These are phyloP conservation scores for Dictyostelium firmibasis DNA, from an alignment of 78 protist genomes.

Conservation along the genomic window DNA sequence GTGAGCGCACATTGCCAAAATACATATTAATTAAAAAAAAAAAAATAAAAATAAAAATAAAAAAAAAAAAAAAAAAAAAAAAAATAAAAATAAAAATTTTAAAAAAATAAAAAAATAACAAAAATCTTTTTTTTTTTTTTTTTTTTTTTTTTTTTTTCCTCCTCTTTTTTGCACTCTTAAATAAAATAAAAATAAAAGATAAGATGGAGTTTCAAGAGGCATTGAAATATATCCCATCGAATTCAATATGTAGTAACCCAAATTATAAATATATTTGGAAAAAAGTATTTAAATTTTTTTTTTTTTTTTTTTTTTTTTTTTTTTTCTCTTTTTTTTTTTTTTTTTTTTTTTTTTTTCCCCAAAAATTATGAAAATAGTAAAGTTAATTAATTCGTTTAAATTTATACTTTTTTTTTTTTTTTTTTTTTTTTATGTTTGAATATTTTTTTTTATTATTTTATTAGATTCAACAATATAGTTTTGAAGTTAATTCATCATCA, in stretches of 20 bases:
- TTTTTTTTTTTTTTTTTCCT: no score
- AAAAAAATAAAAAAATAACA: background rate
- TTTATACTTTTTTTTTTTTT: background rate
- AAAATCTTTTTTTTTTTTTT: background rate
- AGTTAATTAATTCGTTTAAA: background rate
- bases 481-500: conserved; percentile 3
- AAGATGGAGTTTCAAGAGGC: conserved; percentile 13
- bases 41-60: background rate
- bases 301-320: background rate
- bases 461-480: conserved; percentile 23
- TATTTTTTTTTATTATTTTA: background rate
- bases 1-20: no score
- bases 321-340: background rate
- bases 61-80: background rate
- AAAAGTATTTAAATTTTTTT: background rate
- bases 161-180: no score
- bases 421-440: background rate
- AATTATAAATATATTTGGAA: background rate
- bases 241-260: background rate
- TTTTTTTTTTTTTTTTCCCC: background rate
- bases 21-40: background rate
- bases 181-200: background rate
- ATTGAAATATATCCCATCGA: background rate
- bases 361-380: background rate
- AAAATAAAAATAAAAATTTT: background rate